Evolutionary conservation across 2,329 filamentous ascomycete species (phyloP), one percentile per base, ranked within the genome.

Genomic region (Fusarium poae): DNA sequence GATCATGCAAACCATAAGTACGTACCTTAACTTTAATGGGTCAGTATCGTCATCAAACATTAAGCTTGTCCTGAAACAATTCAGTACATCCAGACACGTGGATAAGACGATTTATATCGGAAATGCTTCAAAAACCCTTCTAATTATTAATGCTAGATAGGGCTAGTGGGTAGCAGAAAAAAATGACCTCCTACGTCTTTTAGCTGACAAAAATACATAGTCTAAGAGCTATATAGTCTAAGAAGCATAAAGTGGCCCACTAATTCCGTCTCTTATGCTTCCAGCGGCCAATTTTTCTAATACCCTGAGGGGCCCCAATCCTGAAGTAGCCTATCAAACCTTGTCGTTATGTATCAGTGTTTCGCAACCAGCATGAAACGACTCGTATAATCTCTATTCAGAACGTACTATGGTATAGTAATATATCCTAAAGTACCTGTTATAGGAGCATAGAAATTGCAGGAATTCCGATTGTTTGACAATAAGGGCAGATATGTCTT

Each of bases 51-150:
- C 23, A 50, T 37, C 48, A 50, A 50, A 50, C 48, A 20, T 39
- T 39, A 27, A 27, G 25, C 34, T 40, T 29, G 23, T 25, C 34
- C 48, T 50, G 48, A 50, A 50, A 50, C 48, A 39, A 25, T 39
- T 50, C n/a, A 39, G 16, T 50, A 25, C 23, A 34, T 39, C 16
- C 15, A 50, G 23, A 50, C 16, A 50, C 18, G 35, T 37, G 46
- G 37, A 50, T 39, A 50, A 39, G 34, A 50, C 32, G 18, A 27
- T 39, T 39, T 9, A 27, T 27, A 27, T 39, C 34, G 10, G 9
- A 18, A 39, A 21, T 27, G 16, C 23, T 10, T 16, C 11, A 5
- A 34, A 11, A 23, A 13, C 18, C 32, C n/a, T 39, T 20, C 15
- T 6, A 15, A 18, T 20, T 16, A 4, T 15, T 50, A 8, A 10